Evolutionary conservation across 768 basidiomycete species (phyloP), one percentile per base, ranked within the genome.

Genomic region (Phanerochaete sordida): DNA sequence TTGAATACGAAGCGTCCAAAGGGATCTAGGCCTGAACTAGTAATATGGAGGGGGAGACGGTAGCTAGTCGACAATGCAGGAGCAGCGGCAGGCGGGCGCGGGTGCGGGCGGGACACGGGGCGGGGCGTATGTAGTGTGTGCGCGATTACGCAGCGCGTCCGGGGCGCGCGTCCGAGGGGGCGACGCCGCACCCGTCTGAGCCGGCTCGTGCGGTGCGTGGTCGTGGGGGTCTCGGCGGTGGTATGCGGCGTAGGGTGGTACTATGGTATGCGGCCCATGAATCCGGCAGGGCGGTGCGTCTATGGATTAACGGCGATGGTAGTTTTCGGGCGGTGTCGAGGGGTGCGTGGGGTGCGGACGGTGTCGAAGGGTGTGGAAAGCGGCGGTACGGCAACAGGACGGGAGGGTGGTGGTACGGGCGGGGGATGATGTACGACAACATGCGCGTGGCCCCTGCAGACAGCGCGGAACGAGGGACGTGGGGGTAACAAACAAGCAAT

Each of bases 171-270:
- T 4, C 11, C 11, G 39, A 4, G 8, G 39, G 8, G 39, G 39
- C 39, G 19, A 43, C 19, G 39, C 39, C 8, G 39, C 39, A 43
- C 39, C 39, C 39, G 39, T 19, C 39, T 6, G 19, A 43, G 39
- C 39, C 39, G 39, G 39, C 39, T 16, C 4, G 39, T 19, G 39
- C 19, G 19, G 4, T 43, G 19, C 5, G 44, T 26, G 45, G 50
- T 58, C 57, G 57, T 58, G 57, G 51, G 39, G 46, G 47, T 26
- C 24, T 51, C 30, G 49, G 26, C 19, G 28, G 45, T 57, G 57
- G 57, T 58, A 58, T 59, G 58, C 50, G 58, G 50, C 58, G 58
- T 59, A 39, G 35, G 35, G 33, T 35, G 48, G n/a, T 58, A 53
- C 27, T 51, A 59, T 48, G 58, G 58, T 59, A 59, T 59, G 35